A percentile compares a stretch with the other conserved stretches of the same genome.
phyloP scores from a whole-genome alignment of 345 rosid species.

The Sonneratia caseolaris region DNA sequence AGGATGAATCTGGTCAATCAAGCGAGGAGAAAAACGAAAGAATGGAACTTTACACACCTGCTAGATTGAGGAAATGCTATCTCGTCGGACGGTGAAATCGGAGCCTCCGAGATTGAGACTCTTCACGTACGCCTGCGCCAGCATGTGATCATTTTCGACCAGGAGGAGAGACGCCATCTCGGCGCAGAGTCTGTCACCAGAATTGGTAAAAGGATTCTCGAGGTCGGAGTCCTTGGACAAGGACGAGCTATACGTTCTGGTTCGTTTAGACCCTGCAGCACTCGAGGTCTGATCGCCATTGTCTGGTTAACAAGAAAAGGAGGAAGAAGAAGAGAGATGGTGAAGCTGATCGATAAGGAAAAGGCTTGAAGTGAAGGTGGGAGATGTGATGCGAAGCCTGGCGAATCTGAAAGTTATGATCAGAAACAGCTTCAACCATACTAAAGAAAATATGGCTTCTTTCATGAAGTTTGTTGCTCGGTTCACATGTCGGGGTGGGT shows the following conservation, averaged over 20 bases:
- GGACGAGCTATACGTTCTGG: neutral
- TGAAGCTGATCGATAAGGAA: neutral
- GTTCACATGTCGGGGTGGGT: too few relatives aligned
- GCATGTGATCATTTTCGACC: constrained; percentile 61
- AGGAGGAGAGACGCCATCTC: constrained; percentile 34
- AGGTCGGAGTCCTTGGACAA: constrained; percentile 64
- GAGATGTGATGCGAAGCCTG: neutral
- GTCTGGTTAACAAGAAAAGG: neutral
- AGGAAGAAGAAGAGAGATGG: constrained; percentile 3
- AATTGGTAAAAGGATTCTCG: constrained; percentile 50
- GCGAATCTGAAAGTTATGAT: neutral
- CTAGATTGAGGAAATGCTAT: constrained; percentile 34
- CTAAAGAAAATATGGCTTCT: too few relatives aligned
- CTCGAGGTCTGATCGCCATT: neutral
- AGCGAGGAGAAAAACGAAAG: too few relatives aligned
- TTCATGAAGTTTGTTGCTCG: too few relatives aligned
- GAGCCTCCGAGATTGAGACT: constrained; percentile 26
- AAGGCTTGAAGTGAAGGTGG: neutral
- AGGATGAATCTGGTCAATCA: neutral
- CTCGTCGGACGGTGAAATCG: constrained; percentile 31
- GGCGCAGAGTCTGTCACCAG: constrained; percentile 10
- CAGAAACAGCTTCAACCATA: too few relatives aligned
- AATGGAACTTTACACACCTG: constrained; percentile 16
- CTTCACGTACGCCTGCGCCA: constrained; percentile 28
- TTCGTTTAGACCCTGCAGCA: neutral